A percentile compares a stretch with the other conserved stretches of the same genome.
Evolutionary conservation across 441 rosid species (phyloP).

Genomic region (Syzygium malaccense): DNA sequence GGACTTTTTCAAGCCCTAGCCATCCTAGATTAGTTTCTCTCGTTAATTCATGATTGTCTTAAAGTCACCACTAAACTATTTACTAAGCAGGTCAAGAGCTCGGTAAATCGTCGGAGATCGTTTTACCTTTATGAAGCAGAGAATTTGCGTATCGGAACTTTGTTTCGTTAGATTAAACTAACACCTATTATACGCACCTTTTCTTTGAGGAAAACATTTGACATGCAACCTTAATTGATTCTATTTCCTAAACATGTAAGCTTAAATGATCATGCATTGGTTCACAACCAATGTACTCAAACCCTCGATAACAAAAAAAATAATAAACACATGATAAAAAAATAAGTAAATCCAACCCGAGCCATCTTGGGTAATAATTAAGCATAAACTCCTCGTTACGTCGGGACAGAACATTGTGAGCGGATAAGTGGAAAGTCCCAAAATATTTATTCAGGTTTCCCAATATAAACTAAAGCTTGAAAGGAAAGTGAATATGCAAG

Average conservation of each 20-base stretch:
- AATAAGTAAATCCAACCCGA: neutral
- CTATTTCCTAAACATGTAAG: neutral
- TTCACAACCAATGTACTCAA: neutral
- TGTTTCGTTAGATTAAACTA: neutral
- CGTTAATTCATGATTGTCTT: neutral
- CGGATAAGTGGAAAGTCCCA: neutral
- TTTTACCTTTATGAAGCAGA: neutral
- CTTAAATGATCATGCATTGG: neutral
- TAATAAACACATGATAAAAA: neutral
- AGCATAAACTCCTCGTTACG: neutral
- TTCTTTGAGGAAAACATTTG: neutral
- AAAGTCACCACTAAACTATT: neutral
- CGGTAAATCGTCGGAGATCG: fast-evolving
- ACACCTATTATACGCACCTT: neutral
- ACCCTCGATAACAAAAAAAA: neutral
- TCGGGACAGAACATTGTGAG: neutral
- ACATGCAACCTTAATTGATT: neutral
- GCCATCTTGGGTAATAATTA: neutral
- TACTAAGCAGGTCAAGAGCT: neutral
- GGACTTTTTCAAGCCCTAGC: neutral
- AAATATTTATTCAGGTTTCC: neutral
- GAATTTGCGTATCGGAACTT: neutral
- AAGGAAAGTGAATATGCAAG: neutral
- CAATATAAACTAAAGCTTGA: neutral
- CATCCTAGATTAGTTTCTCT: neutral